A percentile compares a stretch with the other conserved stretches of the same genome.
These are phyloP conservation scores for Eimeria praecox DNA, from an alignment of 169 alveolate genomes.

Conservation along the genomic window DNA sequence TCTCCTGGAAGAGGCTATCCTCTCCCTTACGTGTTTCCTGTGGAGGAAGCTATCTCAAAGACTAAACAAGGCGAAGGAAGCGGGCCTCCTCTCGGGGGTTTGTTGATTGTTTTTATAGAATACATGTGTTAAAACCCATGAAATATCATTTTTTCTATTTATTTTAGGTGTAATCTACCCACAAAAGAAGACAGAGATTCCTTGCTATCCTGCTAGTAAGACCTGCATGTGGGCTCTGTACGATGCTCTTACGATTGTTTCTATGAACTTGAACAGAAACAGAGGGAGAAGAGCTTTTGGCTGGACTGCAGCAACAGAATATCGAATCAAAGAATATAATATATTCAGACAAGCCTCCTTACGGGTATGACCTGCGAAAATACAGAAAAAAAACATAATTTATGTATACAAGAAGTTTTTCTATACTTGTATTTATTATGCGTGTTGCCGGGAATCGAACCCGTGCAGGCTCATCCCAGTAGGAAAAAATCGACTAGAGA, in stretches of 20 bases:
- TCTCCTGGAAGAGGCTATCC: neutral
- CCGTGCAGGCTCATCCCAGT: neutral
- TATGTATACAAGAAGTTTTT: neutral
- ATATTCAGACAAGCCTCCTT: conserved; percentile 33
- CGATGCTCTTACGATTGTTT: neutral
- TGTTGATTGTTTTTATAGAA: neutral
- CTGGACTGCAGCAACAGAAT: conserved; percentile 40
- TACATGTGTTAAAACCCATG: too few relatives aligned
- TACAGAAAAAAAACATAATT: neutral
- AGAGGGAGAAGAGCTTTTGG: conserved; percentile 7
- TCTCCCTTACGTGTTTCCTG: conserved; percentile 31
- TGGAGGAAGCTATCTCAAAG: neutral
- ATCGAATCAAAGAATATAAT: conserved; percentile 20
- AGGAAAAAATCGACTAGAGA: neutral
- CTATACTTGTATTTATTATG: neutral
- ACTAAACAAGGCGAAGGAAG: neutral
- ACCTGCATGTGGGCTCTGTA: neutral
- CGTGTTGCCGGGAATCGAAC: neutral
- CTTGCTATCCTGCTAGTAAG: conserved; percentile 12
- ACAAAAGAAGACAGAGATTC: neutral
- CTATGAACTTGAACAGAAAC: neutral
- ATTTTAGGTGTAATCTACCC: neutral
- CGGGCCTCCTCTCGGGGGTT: neutral
- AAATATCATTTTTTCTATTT: too few relatives aligned
- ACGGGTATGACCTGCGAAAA: too few relatives aligned